Conservation (phyloP, 2,329 filamentous ascomycete species). For the Aureobasidium musti region DNA sequence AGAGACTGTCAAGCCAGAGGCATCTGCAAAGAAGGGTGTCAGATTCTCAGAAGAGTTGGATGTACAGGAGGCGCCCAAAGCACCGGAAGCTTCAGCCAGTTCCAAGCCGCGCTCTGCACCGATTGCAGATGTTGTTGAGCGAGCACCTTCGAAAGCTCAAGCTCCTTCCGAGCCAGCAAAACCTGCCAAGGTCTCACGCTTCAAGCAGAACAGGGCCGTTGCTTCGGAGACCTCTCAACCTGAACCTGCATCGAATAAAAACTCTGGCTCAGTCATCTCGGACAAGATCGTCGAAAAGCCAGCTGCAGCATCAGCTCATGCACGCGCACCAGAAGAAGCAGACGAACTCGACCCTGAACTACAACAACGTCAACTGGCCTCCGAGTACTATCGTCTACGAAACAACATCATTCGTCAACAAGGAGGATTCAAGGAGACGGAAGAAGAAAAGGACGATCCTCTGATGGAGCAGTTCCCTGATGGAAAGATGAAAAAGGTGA, state of each 20-base stretch:
- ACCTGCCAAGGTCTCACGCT: conserved; percentile 45
- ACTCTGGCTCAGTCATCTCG: conserved; percentile 53
- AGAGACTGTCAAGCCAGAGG: conserved; percentile 31
- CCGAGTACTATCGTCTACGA: conserved; percentile 79
- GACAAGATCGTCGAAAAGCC: conserved; percentile 59
- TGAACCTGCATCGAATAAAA: background rate
- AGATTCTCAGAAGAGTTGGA: conserved; percentile 77
- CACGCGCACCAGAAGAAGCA: conserved; percentile 44
- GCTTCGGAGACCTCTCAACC: background rate
- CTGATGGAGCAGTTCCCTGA: conserved; percentile 51
- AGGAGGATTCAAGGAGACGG: conserved; percentile 71
- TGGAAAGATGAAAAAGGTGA: conserved; percentile 44
- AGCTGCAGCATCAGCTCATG: conserved; percentile 33
- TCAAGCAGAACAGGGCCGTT: conserved; percentile 40
- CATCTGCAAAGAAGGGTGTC: conserved; percentile 64
- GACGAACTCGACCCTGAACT: conserved; percentile 66
- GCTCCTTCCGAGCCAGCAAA: conserved; percentile 30
- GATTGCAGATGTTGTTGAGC: conserved; percentile 44
- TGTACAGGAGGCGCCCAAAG: conserved; percentile 48
- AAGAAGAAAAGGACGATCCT: conserved; percentile 63
- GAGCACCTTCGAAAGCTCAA: conserved; percentile 30
- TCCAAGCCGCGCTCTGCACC: conserved; percentile 15
- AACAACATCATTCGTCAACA: conserved; percentile 81
- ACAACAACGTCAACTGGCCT: conserved; percentile 73
- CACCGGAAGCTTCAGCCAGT: background rate